A percentile compares a stretch with the other conserved stretches of the same genome.
Evolutionary conservation across 108 stramenopile genomes (phyloP).

Genomic region (Cyclotella distinguenda): DNA sequence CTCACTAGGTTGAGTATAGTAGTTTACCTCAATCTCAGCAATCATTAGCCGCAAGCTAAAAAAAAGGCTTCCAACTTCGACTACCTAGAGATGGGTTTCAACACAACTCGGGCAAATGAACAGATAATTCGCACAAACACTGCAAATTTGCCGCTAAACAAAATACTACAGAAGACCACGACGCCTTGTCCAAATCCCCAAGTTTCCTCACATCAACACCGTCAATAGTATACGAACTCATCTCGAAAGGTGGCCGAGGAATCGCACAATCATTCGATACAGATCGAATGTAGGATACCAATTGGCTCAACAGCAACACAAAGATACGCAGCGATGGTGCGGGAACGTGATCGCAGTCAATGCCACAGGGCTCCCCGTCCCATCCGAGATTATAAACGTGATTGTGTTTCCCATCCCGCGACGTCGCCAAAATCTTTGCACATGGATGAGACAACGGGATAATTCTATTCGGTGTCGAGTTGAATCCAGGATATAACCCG

Average conservation of each 20-base stretch:
- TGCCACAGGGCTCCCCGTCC: constrained; percentile 4
- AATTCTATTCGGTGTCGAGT: constrained; percentile 13
- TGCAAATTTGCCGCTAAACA: constrained; percentile 35
- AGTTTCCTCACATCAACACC: constrained; percentile 33
- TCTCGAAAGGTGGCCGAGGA: constrained; percentile 16
- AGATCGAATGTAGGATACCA: constrained; percentile 18
- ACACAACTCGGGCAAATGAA: too few relatives aligned
- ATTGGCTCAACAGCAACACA: constrained; percentile 27
- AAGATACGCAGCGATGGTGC: constrained; percentile 17
- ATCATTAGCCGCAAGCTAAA: too few relatives aligned
- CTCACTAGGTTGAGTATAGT: too few relatives aligned
- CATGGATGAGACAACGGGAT: constrained; percentile 39
- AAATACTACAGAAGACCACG: constrained; percentile 44
- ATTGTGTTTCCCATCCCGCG: constrained; percentile 19
- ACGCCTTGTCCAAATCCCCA: constrained; percentile 11
- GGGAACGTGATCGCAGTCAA: constrained; percentile 14
- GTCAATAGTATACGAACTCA: constrained; percentile 24
- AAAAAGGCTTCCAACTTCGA: too few relatives aligned
- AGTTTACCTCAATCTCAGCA: too few relatives aligned
- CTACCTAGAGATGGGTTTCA: too few relatives aligned
- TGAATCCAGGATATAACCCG: constrained; percentile 25
- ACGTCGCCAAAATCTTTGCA: constrained; percentile 34
- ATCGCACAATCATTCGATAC: neutral
- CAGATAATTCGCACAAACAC: too few relatives aligned
- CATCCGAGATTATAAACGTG: constrained; percentile 41